phyloP scores from a whole-genome alignment of 441 rosid species.

The Pelargonium exstipulatum region DNA sequence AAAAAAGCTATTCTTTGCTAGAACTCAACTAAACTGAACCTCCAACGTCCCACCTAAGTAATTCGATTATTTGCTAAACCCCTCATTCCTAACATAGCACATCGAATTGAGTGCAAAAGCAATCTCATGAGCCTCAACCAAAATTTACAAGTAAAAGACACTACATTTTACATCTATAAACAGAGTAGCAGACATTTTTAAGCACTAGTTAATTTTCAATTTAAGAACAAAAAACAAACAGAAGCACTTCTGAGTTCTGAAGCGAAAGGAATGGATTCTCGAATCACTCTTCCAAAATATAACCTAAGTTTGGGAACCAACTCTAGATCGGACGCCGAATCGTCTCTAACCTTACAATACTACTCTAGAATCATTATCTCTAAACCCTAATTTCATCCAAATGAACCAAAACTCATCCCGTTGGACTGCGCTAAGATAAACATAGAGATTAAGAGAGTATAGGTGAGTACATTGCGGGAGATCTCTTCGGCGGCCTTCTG shows the following conservation, averaged over 20 bases:
- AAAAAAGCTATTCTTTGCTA: no score
- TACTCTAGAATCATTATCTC: neutral
- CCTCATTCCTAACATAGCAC: no score
- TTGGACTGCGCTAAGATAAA: neutral
- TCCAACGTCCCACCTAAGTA: no score
- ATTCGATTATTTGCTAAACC: neutral
- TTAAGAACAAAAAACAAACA: no score
- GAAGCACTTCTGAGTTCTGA: no score
- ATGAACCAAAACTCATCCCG: neutral
- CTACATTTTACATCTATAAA: no score
- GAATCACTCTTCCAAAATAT: neutral
- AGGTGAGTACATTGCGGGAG: slow-evolving; percentile 68
- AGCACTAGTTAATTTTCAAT: no score
- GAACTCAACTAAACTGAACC: neutral
- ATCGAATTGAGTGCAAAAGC: no score
- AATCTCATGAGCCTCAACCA: no score
- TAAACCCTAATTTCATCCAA: neutral
- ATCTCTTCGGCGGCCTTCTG: slow-evolving; percentile 88
- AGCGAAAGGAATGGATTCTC: no score
- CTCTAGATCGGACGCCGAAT: neutral
- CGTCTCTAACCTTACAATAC: neutral
- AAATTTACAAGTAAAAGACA: no score
- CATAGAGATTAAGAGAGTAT: neutral
- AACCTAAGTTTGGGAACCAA: neutral
- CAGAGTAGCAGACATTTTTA: no score